Base-by-base conservation (phyloP, 805 yeast species). In the Wickerhamomyces strasburgensis region DNA sequence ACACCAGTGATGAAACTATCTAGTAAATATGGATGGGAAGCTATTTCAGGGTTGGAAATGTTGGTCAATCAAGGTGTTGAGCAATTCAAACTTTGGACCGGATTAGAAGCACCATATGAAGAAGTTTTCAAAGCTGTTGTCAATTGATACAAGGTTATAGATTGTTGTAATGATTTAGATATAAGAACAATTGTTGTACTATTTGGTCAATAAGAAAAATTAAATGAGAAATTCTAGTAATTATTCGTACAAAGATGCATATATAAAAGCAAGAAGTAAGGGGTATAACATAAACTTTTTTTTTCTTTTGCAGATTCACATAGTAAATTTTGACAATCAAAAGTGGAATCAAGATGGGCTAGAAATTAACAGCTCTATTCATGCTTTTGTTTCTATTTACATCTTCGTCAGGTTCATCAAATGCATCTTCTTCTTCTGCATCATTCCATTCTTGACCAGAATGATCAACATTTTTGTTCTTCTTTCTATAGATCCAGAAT, bases 11-110 rank as follows among this genome's bases (percentile, higher is more conserved):
- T 93, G 96, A 67, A 67, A 49, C 56, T 84, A 17, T 96, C 97
- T 6, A 56, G 71, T 21, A 67, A 73, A 48, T 72, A 60, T 44
- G 71, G 73, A 6, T 87, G 96, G 95, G 69, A 67, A n/a, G 81
- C 80, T n/a, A 72, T 90, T 47, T 84, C 89, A 7, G 99, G 99
- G 10, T 78, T 83, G 25, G 86, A 88, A 53, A 84, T 94, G 93
- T 72, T 93, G 46, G 88, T 89, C 14, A 80, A 84, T 61, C 98
- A 93, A 64, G 99, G 97, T 33, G 80, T 84, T 34, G 85, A 74
- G 46, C 98, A 93, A 64, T 88, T 89, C 57, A 64, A 71, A 44
- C 61, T 76, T 39, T 90, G 94, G 81, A 85, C 84, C 9, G 82
- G 83, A 0, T 58, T 70, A 34, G 61, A 51, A 19, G 80, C 89